phyloP scores from a whole-genome alignment of 2,329 filamentous ascomycete genomes.

The Aspergillus fructus region DNA sequence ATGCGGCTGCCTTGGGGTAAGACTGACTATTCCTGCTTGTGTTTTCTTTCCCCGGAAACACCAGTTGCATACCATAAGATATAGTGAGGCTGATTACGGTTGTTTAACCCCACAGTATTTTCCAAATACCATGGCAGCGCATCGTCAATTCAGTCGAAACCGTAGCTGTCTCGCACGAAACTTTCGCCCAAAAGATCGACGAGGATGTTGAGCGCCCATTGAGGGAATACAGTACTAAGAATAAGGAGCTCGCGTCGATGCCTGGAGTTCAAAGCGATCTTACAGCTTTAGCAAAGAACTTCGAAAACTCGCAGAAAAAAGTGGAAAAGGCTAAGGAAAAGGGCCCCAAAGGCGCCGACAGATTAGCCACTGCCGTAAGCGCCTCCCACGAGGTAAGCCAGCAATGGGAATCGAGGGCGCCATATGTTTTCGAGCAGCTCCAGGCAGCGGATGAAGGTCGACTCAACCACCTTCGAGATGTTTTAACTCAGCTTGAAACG shows the following conservation, averaged over 20 bases:
- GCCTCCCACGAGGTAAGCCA: slow-evolving; percentile 75
- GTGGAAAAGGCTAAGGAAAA: slow-evolving; percentile 81
- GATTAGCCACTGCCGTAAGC: slow-evolving; percentile 70
- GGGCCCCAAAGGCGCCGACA: slow-evolving; percentile 69
- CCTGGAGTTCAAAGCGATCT: slow-evolving; percentile 80
- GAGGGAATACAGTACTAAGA: slow-evolving; percentile 69
- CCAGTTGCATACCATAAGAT: too few species aligned
- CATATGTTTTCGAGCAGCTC: slow-evolving; percentile 89
- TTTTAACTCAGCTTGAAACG: slow-evolving; percentile 88
- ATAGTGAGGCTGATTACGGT: not conserved
- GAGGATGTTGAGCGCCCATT: slow-evolving; percentile 83
- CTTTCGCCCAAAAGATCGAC: slow-evolving; percentile 78
- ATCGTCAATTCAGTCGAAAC: slow-evolving; percentile 77
- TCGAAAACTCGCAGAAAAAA: slow-evolving; percentile 81
- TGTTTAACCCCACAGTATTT: slow-evolving; percentile 62
- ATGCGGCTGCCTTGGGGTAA: slow-evolving; percentile 82
- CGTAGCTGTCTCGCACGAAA: slow-evolving; percentile 79
- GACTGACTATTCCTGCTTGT: slow-evolving; percentile 29
- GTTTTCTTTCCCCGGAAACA: not conserved
- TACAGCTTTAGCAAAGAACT: slow-evolving; percentile 73
- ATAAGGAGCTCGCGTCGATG: slow-evolving; percentile 76
- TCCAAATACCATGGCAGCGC: slow-evolving; percentile 85
- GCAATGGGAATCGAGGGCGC: slow-evolving; percentile 92
- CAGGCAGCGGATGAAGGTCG: slow-evolving; percentile 88
- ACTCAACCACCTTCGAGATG: slow-evolving; percentile 84